Percentiles rank a stretch among this genome's conserved stretches.
Conservation (phyloP, 129 eudicot species). For the Sambucus nigra region DNA sequence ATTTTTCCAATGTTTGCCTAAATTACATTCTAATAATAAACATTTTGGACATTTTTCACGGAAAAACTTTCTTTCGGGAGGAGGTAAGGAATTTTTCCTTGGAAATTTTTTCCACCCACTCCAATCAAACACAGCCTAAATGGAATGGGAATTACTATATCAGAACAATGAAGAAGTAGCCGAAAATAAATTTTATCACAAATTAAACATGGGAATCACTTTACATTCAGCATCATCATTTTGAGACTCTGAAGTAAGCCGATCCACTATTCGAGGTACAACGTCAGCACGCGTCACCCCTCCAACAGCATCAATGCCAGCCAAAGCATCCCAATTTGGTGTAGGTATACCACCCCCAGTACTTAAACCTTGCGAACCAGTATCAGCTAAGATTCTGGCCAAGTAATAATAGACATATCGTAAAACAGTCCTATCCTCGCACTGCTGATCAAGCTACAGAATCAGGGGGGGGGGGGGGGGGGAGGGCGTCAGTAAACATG, state of each 20-base stretch:
- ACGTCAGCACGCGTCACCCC: slow-evolving; percentile 99
- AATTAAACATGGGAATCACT: slow-evolving; percentile 14
- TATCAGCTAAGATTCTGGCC: slow-evolving; percentile 90
- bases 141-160: too few relatives aligned
- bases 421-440: slow-evolving; percentile 87
- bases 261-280: slow-evolving; percentile 77
- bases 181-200: neutral
- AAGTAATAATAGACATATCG: slow-evolving; percentile 92
- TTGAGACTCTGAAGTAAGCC: slow-evolving; percentile 69
- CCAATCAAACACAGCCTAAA: too few relatives aligned
- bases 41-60: too few relatives aligned
- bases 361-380: slow-evolving; percentile 94
- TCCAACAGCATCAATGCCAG: slow-evolving; percentile 95
- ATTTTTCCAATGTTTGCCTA: too few relatives aligned
- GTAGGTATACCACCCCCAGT: slow-evolving; percentile 99
- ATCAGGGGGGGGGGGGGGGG: too few relatives aligned
- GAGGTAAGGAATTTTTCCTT: too few relatives aligned
- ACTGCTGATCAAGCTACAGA: slow-evolving; percentile 91
- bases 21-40: too few relatives aligned
- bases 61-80: too few relatives aligned
- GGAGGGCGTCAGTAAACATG: too few relatives aligned
- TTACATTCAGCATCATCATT: slow-evolving; percentile 83
- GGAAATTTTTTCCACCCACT: too few relatives aligned
- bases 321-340: slow-evolving; percentile 99
- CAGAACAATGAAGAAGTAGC: neutral